phyloP scores from a whole-genome alignment of 2,329 filamentous ascomycete species.

The Sporothrix brasiliensis region DNA sequence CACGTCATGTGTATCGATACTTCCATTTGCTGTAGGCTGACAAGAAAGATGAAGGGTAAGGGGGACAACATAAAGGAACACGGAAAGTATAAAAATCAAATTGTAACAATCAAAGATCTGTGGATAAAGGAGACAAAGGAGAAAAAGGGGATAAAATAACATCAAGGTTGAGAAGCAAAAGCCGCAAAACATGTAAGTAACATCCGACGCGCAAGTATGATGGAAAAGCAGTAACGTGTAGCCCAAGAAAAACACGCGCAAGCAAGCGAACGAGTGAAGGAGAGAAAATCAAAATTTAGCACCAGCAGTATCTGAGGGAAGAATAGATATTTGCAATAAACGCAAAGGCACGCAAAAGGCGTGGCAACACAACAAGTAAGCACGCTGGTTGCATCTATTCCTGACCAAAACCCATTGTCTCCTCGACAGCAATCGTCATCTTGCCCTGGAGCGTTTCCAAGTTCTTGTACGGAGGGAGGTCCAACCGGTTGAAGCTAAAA shows the following conservation, averaged over 20 bases:
- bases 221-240: not conserved
- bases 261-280: not conserved
- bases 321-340: not conserved
- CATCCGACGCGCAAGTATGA: slow-evolving; percentile 20
- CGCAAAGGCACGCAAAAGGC: not conserved
- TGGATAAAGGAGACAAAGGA: not conserved
- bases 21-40: not conserved
- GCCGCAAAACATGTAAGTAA: not conserved
- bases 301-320: not conserved
- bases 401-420: slow-evolving; percentile 98
- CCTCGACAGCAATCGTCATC: slow-evolving; percentile 94
- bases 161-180: not conserved
- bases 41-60: not conserved
- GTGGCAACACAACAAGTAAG: not conserved
- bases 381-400: slow-evolving; percentile 62
- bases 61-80: not conserved
- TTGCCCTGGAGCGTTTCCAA: slow-evolving; percentile 85
- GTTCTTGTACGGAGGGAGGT: slow-evolving; percentile 84
- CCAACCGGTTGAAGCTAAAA: slow-evolving; percentile 10
- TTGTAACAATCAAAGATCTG: not conserved
- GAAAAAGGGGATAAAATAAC: not conserved
- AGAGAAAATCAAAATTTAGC: not conserved
- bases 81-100: too few relatives aligned
- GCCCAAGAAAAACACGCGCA: not conserved
- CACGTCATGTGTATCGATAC: not conserved